Percentiles rank a stretch among this genome's conserved stretches.
These are phyloP conservation scores for Digitaria exilis DNA, from an alignment of 202 grass and related monocot species.

Conservation along the genomic window DNA sequence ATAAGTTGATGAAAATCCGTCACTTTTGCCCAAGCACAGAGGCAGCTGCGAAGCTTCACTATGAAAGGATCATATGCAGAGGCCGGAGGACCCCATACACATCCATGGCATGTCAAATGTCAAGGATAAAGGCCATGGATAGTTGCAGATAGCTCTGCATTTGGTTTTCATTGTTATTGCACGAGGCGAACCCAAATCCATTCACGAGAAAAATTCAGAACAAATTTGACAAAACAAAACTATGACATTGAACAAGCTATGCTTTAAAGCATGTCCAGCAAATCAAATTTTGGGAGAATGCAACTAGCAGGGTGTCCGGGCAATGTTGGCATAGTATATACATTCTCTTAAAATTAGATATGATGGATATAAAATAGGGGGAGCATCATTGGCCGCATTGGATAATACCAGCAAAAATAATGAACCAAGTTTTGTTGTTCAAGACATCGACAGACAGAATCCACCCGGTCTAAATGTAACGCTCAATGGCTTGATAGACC, in stretches of 20 bases:
- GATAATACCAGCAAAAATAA: constrained; percentile 21
- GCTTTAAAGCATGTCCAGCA: not conserved
- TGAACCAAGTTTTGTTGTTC: constrained; percentile 34
- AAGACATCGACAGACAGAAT: constrained; percentile 30
- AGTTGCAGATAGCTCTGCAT: too few relatives aligned
- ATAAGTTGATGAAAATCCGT: too few relatives aligned
- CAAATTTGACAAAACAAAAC: not conserved
- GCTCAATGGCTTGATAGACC: constrained; percentile 30
- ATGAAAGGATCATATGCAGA: too few relatives aligned
- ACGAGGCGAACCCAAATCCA: too few relatives aligned
- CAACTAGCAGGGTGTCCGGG: not conserved
- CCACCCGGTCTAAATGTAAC: constrained; percentile 36
- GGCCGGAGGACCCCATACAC: too few relatives aligned
- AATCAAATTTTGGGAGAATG: not conserved
- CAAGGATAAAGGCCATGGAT: too few relatives aligned
- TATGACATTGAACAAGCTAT: not conserved
- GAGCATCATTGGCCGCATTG: too few relatives aligned
- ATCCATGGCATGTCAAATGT: too few relatives aligned
- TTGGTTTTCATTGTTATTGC: too few relatives aligned
- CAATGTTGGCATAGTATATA: not conserved
- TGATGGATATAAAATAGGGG: not conserved
- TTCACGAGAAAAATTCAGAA: too few relatives aligned
- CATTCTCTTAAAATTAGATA: not conserved
- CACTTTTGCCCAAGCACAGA: too few relatives aligned
- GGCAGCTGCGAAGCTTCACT: too few relatives aligned